Percentiles rank a stretch among this genome's conserved stretches.
Conservation (phyloP, 257 asterid genomes). For the Asclepias syriaca region DNA sequence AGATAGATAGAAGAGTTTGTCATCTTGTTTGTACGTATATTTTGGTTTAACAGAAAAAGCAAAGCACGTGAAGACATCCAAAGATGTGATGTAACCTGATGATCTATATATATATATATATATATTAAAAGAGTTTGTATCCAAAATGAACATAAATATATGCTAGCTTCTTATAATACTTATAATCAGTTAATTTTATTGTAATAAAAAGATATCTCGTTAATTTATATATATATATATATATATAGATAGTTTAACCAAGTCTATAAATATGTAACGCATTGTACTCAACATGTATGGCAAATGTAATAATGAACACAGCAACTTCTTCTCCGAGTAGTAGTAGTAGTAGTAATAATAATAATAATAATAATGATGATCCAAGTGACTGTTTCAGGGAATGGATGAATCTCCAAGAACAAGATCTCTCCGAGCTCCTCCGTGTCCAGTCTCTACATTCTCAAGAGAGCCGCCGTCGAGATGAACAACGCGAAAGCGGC, state of each 20-base stretch:
- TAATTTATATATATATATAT: too few relatives aligned
- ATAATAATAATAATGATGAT: neutral
- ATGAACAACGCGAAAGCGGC: too few relatives aligned
- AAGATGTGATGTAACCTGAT: neutral
- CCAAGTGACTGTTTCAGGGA: neutral
- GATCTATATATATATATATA: neutral
- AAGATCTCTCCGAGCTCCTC: conserved; percentile 14
- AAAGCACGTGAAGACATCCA: neutral
- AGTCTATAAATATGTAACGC: neutral
- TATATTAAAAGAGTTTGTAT: neutral
- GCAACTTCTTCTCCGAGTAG: neutral
- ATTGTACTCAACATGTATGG: neutral
- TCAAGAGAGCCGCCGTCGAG: neutral
- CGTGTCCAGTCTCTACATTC: neutral
- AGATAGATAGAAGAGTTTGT: neutral
- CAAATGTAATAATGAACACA: neutral
- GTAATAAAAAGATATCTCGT: too few relatives aligned
- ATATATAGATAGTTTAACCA: too few relatives aligned
- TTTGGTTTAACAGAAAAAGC: neutral
- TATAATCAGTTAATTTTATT: too few relatives aligned
- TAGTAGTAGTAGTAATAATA: too few relatives aligned
- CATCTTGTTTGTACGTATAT: neutral
- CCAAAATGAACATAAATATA: too few relatives aligned
- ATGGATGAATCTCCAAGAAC: conserved; percentile 16
- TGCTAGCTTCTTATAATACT: too few relatives aligned